These are phyloP conservation scores for Ramularia endophylla DNA, from an alignment of 2,329 filamentous ascomycete species.

Conservation along the genomic window DNA sequence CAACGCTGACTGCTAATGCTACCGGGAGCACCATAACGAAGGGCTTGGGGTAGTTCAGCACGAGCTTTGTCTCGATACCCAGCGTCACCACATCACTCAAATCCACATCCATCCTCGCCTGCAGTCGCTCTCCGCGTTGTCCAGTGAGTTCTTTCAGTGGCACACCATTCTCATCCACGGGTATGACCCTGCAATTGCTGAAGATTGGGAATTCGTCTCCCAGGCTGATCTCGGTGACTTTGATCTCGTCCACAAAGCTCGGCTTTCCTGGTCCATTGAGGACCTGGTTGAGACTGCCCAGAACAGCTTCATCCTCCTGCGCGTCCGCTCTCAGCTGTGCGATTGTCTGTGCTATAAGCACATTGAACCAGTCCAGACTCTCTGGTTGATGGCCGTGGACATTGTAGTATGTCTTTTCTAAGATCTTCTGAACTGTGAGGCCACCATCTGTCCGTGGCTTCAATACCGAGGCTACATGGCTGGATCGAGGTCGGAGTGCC, in stretches of 20 bases:
- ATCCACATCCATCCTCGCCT: constrained; percentile 96
- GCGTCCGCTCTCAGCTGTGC: constrained; percentile 92
- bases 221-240: constrained; percentile 85
- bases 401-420: constrained; percentile 97
- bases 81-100: constrained; percentile 93
- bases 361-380: constrained; percentile 98
- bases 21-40: constrained; percentile 85
- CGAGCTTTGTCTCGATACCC: constrained; percentile 86
- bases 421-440: constrained; percentile 86
- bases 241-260: constrained; percentile 88
- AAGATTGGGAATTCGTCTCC: constrained; percentile 99
- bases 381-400: constrained; percentile 93
- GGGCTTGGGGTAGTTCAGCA: constrained; percentile 91
- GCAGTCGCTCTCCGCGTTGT: constrained; percentile 63
- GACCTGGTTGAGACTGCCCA: constrained; percentile 75
- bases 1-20: constrained; percentile 82
- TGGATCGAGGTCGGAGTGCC: constrained; percentile 30
- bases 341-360: constrained; percentile 91
- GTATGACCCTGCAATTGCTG: constrained; percentile 94
- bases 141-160: constrained; percentile 41
- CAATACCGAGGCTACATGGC: constrained; percentile 18
- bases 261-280: constrained; percentile 81
- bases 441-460: constrained; percentile 27
- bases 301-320: constrained; percentile 82
- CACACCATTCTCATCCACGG: constrained; percentile 71